Percentiles rank a stretch among this genome's conserved stretches.
Conservation (phyloP, 2,329 filamentous ascomycete species). For the Daldinia eschscholtzii region DNA sequence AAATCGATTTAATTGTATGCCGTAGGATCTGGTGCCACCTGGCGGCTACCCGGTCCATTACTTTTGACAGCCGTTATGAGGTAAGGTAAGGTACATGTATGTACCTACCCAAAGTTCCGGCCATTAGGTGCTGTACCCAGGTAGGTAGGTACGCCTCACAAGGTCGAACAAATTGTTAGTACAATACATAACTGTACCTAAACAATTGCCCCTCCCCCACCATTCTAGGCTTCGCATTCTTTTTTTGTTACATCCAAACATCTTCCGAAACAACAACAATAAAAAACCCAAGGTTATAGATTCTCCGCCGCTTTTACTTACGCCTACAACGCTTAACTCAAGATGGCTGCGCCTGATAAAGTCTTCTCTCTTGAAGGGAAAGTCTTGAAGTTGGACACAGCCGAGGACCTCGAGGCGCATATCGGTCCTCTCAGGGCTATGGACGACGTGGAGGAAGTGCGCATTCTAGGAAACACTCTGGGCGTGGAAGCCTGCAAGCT, state of each 20-base stretch:
- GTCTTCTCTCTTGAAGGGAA: slow-evolving; percentile 92
- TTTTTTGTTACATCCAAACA: slow-evolving; percentile 14
- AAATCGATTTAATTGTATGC: neutral
- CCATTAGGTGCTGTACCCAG: no score
- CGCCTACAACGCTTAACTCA: slow-evolving; percentile 21
- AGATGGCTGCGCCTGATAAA: slow-evolving; percentile 68
- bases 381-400: slow-evolving; percentile 91
- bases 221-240: slow-evolving; percentile 13
- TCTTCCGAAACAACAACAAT: slow-evolving; percentile 13
- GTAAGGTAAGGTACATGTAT: neutral
- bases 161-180: neutral
- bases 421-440: slow-evolving; percentile 80
- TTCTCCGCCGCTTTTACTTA: slow-evolving; percentile 10
- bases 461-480: slow-evolving; percentile 90
- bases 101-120: no score
- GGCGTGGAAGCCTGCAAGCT: slow-evolving; percentile 89
- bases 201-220: slow-evolving; percentile 38
- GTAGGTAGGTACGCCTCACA: no score
- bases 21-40: neutral
- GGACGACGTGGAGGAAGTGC: slow-evolving; percentile 84
- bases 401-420: slow-evolving; percentile 86
- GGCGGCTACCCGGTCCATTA: neutral
- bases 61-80: neutral
- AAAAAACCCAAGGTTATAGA: slow-evolving; percentile 2
- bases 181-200: neutral